phyloP scores from a whole-genome alignment of 2,329 filamentous ascomycete genomes.

The Colletotrichum somersetense region DNA sequence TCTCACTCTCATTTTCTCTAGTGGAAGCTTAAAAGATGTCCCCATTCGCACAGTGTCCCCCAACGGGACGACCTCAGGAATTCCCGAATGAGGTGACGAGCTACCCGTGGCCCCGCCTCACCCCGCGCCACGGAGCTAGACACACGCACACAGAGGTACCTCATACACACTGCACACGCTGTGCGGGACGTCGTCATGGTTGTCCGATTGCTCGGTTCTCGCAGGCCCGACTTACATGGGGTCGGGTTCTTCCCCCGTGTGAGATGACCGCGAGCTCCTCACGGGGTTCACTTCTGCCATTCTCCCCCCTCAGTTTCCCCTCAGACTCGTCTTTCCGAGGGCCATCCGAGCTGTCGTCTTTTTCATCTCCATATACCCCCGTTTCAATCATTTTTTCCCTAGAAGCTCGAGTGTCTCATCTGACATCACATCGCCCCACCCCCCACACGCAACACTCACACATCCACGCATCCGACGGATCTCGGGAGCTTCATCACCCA shows the following conservation, averaged over 20 bases:
- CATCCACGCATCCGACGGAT: slow-evolving; percentile 1
- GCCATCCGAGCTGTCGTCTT: background rate
- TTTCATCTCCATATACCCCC: background rate
- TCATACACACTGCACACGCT: background rate
- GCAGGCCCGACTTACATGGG: slow-evolving; percentile 36
- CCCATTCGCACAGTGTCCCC: slow-evolving; percentile 7
- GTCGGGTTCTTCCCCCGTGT: slow-evolving; percentile 24
- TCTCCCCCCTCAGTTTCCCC: slow-evolving; percentile 3
- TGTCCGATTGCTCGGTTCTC: slow-evolving; percentile 19
- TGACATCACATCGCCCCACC: slow-evolving; percentile 2
- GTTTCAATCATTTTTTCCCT: background rate
- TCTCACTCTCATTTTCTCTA: slow-evolving; percentile 10
- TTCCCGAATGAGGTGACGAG: slow-evolving; percentile 22
- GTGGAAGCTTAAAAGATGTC: slow-evolving; percentile 28
- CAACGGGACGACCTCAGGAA: background rate
- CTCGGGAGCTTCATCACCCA: slow-evolving; percentile 28
- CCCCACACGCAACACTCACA: background rate
- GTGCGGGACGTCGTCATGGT: slow-evolving; percentile 33
- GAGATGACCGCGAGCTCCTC: slow-evolving; percentile 11
- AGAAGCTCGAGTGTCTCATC: background rate
- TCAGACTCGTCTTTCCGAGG: background rate
- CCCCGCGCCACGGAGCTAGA: slow-evolving; percentile 18
- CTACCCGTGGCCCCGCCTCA: slow-evolving; percentile 34
- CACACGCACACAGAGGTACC: background rate
- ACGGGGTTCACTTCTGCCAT: slow-evolving; percentile 16